Base-by-base conservation (phyloP, 192 early-diverging fungal species). In the Rhizoclosmatium globosum region DNA sequence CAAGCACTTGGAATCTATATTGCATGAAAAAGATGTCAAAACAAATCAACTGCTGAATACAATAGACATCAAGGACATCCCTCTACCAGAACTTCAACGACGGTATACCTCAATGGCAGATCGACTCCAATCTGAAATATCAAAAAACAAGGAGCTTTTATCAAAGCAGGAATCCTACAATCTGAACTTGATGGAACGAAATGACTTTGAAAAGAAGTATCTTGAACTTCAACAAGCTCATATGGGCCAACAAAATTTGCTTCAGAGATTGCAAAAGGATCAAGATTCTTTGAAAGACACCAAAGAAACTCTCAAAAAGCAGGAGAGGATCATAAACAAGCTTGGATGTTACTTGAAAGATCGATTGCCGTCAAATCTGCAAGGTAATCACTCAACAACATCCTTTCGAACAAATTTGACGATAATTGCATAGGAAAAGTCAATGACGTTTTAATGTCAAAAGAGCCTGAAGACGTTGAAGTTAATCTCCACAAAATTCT, bases 221-320 rank as follows among this genome's bases (percentile, higher is more conserved):
- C 58, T 87, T 59, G 84, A 87, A 64, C 41, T 88, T 17, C 60
- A 81, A 71, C 53, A 85, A 31, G 87, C 87, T 19, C 87, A 88
- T 70, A 84, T 79, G n/a, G 77, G 81, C 2, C 86, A 87, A 68
- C 82, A 84, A 45, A 53, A 57, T 41, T 61, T 72, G 17, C 39
- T 87, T 47, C 84, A 83, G 59, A 79, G 79, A 69, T 68, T 86
- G 15, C 86, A 87, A 76, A 73, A 71, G 23, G 79, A 70, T 38
- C 42, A 71, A 42, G 47, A 50, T 21, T 70, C 68, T 7, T 53
- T 62, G 19, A 39, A 3, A 9, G 70, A 84, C 64, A 79, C 47
- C 44, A 83, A 80, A 67, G 44, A 17, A 7, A 76, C 75, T n/a
- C 71, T 88, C 42, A 71, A 77, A 58, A 83, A 82, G 68, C 87